These are phyloP conservation scores for Aspergillus sp. DNA, from an alignment of 2,329 filamentous ascomycete genomes.

Conservation along the genomic window DNA sequence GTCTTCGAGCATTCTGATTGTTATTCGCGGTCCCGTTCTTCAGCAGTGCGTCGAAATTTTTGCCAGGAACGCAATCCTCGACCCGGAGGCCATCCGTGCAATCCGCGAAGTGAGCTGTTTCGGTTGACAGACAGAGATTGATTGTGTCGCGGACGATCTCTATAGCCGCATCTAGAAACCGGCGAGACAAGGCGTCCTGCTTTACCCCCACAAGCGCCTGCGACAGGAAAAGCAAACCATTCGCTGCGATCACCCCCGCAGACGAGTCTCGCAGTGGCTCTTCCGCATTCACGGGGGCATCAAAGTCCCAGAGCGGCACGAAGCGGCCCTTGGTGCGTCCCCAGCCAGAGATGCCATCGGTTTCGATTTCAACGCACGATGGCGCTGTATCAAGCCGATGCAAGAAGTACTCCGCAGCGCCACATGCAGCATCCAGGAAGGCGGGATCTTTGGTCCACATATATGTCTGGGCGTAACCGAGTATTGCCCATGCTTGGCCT, in stretches of 20 bases:
- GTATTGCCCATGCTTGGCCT: conserved; percentile 24
- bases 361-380: conserved; percentile 3
- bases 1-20: conserved; percentile 34
- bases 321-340: conserved; percentile 3
- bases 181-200: not conserved
- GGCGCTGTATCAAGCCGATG: conserved; percentile 30
- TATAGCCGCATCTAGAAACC: conserved; percentile 9
- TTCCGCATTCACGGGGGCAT: conserved; percentile 27
- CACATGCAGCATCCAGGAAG: conserved; percentile 34
- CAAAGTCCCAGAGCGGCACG: conserved; percentile 41
- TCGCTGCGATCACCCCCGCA: conserved; percentile 42
- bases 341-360: not conserved
- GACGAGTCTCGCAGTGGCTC: conserved; percentile 36
- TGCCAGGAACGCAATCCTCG: conserved; percentile 12
- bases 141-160: conserved; percentile 12
- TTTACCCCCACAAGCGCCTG: conserved; percentile 18
- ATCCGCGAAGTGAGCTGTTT: not conserved
- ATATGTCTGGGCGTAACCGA: conserved; percentile 40
- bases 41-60: conserved; percentile 36
- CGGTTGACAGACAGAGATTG: not conserved
- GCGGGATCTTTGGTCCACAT: conserved; percentile 28
- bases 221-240: conserved; percentile 40
- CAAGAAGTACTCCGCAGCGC: conserved; percentile 39
- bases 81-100: conserved; percentile 4
- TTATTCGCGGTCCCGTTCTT: conserved; percentile 38